Conservation (phyloP, 768 basidiomycete species). For the Termitomyces sp. region DNA sequence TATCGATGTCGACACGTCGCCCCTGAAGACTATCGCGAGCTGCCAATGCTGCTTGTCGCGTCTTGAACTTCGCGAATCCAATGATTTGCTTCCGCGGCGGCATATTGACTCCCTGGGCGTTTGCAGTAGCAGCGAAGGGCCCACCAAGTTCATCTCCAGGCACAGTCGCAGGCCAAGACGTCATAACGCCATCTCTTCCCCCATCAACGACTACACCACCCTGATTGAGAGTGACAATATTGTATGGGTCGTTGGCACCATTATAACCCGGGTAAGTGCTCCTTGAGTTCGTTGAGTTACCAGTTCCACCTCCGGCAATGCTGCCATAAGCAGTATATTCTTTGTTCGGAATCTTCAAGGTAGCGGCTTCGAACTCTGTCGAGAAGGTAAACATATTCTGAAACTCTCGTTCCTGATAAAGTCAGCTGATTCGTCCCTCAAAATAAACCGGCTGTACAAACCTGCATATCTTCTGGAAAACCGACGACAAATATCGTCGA, state of each 20-base stretch:
- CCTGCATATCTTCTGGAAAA: slow-evolving; percentile 99
- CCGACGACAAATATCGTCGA: slow-evolving; percentile 98
- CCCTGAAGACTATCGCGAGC: slow-evolving; percentile 89
- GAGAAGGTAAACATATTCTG: slow-evolving; percentile 99
- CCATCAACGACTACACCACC: slow-evolving; percentile 80
- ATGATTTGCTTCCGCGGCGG: slow-evolving; percentile 93
- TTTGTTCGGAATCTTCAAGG: slow-evolving; percentile 94
- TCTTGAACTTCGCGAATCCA: slow-evolving; percentile 94
- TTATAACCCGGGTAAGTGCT: slow-evolving; percentile 21
- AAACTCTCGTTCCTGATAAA: slow-evolving; percentile 89
- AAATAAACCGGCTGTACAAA: slow-evolving; percentile 29
- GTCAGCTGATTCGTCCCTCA: slow-evolving; percentile 11
- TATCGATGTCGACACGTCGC: slow-evolving; percentile 85
- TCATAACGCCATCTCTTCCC: slow-evolving; percentile 64
- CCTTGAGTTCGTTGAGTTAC: slow-evolving; percentile 10
- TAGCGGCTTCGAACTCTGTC: slow-evolving; percentile 93
- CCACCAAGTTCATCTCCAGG: slow-evolving; percentile 25
- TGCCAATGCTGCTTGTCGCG: slow-evolving; percentile 78
- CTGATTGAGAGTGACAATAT: slow-evolving; percentile 76
- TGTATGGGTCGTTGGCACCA: slow-evolving; percentile 77
- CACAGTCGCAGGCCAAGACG: slow-evolving; percentile 54
- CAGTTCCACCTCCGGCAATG: slow-evolving; percentile 19
- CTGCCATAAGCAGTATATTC: slow-evolving; percentile 73
- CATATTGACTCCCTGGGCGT: slow-evolving; percentile 26
- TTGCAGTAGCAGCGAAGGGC: slow-evolving; percentile 23